Evolutionary conservation across 805 yeast genomes (phyloP), one percentile per base, ranked within the genome.

Genomic region (Phaffomyces opuntiae): DNA sequence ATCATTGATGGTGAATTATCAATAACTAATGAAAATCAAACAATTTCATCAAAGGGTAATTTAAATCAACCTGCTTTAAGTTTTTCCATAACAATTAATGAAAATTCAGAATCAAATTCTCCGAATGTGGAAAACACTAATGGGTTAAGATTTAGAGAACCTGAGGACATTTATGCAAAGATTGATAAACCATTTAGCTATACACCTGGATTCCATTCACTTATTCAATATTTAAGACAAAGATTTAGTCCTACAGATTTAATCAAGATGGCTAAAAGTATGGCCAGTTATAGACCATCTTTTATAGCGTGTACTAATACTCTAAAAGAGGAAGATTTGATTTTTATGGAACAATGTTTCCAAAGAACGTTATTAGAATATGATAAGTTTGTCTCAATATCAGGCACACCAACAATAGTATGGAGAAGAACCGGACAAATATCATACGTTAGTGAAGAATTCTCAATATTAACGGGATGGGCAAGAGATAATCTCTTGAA

Each of bases 341-440:
- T 91, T 3, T 91, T 91, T 59, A 88, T 93, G 84, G 99, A 91
- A 61, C 95, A 91, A 67, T 87, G 96, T 55, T 91, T 90, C 67
- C 98, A 91, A 64, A 70, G 99, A 39, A 89, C 98, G 0, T 68
- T 91, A 34, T 67, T 91, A 38, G 96, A 95, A 49, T 91, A 89
- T 62, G 90, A 88, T 49, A 85, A 83, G 62, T 86, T 87, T 61
- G 84, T 93, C 36, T 74, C 80, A 21, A 80, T 85, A 19, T 80
- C 88, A 32, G 97, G 97, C 0, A 91, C 97, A 0, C 98, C 98
- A 2, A 89, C 96, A 0, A 77, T 91, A 21, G 91, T 89, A 4
- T 91, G 98, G 98, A 72, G 99, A 53, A 74, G 98, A 44, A 89
- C 96, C 1, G 96, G 96, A 9, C 96, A 91, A 62, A 85, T 91